These are phyloP conservation scores for barrel medic (Medicago truncatula) DNA, from an alignment of 306 rosid genomes.

Conservation along the genomic window DNA sequence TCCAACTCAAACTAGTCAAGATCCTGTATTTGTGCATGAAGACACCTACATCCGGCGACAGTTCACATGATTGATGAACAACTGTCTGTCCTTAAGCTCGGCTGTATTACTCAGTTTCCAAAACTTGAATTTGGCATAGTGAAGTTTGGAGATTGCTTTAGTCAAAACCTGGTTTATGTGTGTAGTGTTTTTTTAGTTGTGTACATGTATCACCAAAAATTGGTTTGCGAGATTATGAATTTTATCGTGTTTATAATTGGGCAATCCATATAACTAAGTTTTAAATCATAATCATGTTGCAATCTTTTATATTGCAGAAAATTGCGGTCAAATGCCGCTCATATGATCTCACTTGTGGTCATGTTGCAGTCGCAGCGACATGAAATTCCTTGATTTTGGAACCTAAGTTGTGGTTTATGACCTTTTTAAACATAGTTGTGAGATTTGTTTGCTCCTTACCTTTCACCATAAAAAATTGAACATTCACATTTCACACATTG, in stretches of 20 bases:
- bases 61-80: constrained; percentile 59
- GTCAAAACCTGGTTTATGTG: constrained; percentile 21
- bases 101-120: neutral
- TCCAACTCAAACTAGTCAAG: constrained; percentile 59
- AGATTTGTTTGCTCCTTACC: too few relatives aligned
- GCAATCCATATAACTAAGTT: constrained; percentile 9
- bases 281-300: neutral
- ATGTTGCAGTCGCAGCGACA: neutral
- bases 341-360: neutral
- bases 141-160: constrained; percentile 12
- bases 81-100: neutral
- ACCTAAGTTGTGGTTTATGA: neutral
- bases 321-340: neutral
- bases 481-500: too few relatives aligned
- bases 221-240: constrained; percentile 28
- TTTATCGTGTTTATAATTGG: constrained; percentile 11
- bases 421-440: neutral
- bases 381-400: neutral
- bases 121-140: neutral
- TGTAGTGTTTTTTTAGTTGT: constrained; percentile 10
- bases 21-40: constrained; percentile 87
- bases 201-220: constrained; percentile 16
- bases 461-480: too few relatives aligned
- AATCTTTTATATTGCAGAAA: neutral
- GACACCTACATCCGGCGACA: constrained; percentile 88